Evolutionary conservation across 2,329 filamentous ascomycete species (phyloP).

Genomic region (Conoideocrella luteorostrata): DNA sequence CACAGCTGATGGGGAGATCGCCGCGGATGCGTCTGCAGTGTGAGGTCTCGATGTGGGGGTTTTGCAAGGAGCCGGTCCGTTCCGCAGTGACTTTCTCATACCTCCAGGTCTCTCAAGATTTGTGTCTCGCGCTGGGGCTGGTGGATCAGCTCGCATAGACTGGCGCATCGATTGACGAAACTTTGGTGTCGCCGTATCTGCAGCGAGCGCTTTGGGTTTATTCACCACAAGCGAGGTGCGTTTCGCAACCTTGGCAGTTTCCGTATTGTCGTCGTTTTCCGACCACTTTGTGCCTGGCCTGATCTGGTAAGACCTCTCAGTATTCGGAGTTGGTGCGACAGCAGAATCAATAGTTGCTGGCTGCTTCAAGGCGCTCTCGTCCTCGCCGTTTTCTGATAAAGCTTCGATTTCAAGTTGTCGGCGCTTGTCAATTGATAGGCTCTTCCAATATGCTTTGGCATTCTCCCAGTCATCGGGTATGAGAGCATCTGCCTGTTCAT

Average conservation of each 20-base stretch:
- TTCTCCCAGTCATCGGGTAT: conserved; percentile 55
- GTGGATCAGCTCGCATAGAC: conserved; percentile 36
- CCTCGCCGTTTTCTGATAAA: conserved; percentile 44
- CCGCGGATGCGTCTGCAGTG: not conserved
- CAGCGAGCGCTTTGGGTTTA: not conserved
- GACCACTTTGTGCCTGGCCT: conserved; percentile 24
- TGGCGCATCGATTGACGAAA: conserved; percentile 45
- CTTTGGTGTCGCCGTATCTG: conserved; percentile 13
- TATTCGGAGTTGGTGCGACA: conserved; percentile 7
- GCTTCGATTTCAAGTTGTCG: conserved; percentile 55
- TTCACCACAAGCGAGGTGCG: conserved; percentile 1
- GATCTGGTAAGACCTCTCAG: conserved; percentile 34
- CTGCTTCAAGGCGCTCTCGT: conserved; percentile 28
- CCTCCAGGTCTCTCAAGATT: conserved; percentile 12
- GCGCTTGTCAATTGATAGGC: conserved; percentile 55
- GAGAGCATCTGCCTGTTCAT: conserved; percentile 2
- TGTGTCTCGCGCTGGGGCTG: conserved; percentile 10
- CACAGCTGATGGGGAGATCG: not conserved
- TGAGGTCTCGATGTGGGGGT: not conserved
- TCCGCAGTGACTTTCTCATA: conserved; percentile 29
- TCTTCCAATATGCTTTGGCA: conserved; percentile 64
- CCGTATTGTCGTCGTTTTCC: conserved; percentile 10
- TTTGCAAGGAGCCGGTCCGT: conserved; percentile 1
- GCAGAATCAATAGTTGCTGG: conserved; percentile 21
- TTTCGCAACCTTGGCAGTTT: conserved; percentile 2